These are phyloP conservation scores for Cyberlindnera meyerae DNA, from an alignment of 805 yeast genomes.

Conservation along the genomic window DNA sequence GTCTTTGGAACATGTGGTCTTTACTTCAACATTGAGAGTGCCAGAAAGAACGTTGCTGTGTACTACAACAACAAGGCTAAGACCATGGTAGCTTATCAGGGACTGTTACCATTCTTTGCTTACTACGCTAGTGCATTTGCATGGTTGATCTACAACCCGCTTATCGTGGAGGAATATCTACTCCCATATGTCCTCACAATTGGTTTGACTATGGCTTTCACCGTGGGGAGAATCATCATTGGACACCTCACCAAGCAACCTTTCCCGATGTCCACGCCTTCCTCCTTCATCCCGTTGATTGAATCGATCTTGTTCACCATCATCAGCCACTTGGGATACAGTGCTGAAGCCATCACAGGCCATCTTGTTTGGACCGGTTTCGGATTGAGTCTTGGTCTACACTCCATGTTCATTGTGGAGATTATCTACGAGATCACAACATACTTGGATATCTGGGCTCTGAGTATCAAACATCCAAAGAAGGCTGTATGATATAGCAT, in stretches of 20 bases:
- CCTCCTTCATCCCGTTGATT: conserved; percentile 58
- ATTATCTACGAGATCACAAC: conserved; percentile 75
- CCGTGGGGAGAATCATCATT: conserved; percentile 86
- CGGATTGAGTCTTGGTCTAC: conserved; percentile 63
- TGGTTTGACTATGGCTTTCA: conserved; percentile 73
- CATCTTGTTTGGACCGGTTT: conserved; percentile 61
- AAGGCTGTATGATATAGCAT: conserved; percentile 26
- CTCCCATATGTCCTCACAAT: conserved; percentile 64
- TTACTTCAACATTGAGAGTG: conserved; percentile 63
- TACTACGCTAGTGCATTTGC: conserved; percentile 26
- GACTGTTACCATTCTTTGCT: conserved; percentile 62
- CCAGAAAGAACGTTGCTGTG: conserved; percentile 52
- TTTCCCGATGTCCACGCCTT: conserved; percentile 70
- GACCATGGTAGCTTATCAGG: conserved; percentile 38
- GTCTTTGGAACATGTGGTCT: conserved; percentile 49
- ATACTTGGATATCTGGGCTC: conserved; percentile 80
- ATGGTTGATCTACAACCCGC: conserved; percentile 49
- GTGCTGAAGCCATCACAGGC: conserved; percentile 38
- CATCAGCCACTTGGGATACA: conserved; percentile 26
- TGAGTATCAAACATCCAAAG: conserved; percentile 76
- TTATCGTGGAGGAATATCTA: conserved; percentile 29
- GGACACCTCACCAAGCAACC: conserved; percentile 78
- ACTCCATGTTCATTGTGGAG: conserved; percentile 67
- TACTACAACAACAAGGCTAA: conserved; percentile 34
- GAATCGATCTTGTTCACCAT: conserved; percentile 36